These are phyloP conservation scores for Cicer chorassanicum DNA, from an alignment of 306 rosid species.

Conservation along the genomic window DNA sequence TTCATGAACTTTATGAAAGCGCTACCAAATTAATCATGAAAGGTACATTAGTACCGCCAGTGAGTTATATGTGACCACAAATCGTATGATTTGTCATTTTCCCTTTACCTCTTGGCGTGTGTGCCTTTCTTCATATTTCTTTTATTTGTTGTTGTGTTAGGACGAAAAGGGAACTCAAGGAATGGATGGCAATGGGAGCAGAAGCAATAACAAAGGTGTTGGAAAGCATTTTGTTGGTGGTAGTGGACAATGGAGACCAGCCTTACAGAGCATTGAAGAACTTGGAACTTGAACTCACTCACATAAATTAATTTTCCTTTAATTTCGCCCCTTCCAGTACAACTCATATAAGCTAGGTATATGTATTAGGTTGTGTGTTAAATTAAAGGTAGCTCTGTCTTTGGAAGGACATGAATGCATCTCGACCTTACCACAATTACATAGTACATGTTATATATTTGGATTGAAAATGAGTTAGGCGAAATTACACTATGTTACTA, in stretches of 20 bases:
- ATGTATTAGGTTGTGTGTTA: slow-evolving; percentile 33
- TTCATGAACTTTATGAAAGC: slow-evolving; percentile 47
- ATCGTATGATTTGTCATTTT: slow-evolving; percentile 43
- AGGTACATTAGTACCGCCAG: slow-evolving; percentile 30
- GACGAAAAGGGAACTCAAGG: slow-evolving; percentile 55
- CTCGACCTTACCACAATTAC: not conserved
- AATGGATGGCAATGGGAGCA: slow-evolving; percentile 48
- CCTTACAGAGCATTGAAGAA: slow-evolving; percentile 93
- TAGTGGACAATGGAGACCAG: slow-evolving; percentile 90
- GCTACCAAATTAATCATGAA: slow-evolving; percentile 44
- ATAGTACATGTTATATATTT: no score
- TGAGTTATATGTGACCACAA: not conserved
- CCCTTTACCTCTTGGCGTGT: slow-evolving; percentile 31
- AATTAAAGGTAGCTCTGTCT: not conserved
- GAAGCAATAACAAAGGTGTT: slow-evolving; percentile 50
- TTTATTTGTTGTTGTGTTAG: slow-evolving; percentile 44
- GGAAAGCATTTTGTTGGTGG: slow-evolving; percentile 64
- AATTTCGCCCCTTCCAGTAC: slow-evolving; percentile 39
- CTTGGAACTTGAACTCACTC: slow-evolving; percentile 64
- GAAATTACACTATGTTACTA: no score
- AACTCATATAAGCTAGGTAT: not conserved
- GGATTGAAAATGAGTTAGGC: no score
- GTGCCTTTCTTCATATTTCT: not conserved
- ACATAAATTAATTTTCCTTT: slow-evolving; percentile 33
- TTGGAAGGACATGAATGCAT: slow-evolving; percentile 14